A percentile compares a stretch with the other conserved stretches of the same genome.
Conservation (phyloP, 2,329 filamentous ascomycete genomes). For the Ophiosphaerella korrae region DNA sequence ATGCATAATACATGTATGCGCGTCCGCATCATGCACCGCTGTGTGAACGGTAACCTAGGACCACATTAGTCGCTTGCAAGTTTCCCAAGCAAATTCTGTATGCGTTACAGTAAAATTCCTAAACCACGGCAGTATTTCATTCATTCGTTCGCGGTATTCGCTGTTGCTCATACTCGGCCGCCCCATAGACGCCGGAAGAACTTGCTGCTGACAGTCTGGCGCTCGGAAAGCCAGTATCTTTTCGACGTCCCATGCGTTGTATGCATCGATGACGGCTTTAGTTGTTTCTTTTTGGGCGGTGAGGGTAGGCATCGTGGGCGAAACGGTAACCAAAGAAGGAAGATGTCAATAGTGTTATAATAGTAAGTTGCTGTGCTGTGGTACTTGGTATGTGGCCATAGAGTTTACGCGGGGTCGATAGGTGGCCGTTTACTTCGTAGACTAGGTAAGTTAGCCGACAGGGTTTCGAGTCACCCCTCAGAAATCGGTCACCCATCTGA, state of each 20-base stretch:
- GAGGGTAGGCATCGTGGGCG: slow-evolving; percentile 1
- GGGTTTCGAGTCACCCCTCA: no score
- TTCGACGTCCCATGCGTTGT: slow-evolving; percentile 8
- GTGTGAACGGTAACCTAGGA: slow-evolving; percentile 1
- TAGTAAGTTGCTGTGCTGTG: no score
- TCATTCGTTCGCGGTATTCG: slow-evolving; percentile 4
- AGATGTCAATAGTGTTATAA: no score
- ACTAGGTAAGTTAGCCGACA: no score
- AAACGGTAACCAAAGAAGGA: no score
- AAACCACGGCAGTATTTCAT: slow-evolving; percentile 1
- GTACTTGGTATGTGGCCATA: no score
- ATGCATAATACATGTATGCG: slow-evolving; percentile 3
- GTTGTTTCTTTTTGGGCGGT: slow-evolving; percentile 5
- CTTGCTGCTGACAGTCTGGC: slow-evolving; percentile 6
- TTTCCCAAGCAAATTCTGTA: background rate
- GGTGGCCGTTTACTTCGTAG: no score
- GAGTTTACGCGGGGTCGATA: no score
- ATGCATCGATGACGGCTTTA: slow-evolving; percentile 5
- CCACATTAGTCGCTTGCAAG: background rate
- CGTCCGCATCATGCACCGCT: slow-evolving; percentile 3
- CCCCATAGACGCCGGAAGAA: slow-evolving; percentile 6
- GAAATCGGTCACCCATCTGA: no score
- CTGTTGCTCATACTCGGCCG: slow-evolving; percentile 3
- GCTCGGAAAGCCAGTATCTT: slow-evolving; percentile 4
- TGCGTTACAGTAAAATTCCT: slow-evolving; percentile 7